Conservation (phyloP, 2,329 filamentous ascomycete species). For the Diplodia corticola region DNA sequence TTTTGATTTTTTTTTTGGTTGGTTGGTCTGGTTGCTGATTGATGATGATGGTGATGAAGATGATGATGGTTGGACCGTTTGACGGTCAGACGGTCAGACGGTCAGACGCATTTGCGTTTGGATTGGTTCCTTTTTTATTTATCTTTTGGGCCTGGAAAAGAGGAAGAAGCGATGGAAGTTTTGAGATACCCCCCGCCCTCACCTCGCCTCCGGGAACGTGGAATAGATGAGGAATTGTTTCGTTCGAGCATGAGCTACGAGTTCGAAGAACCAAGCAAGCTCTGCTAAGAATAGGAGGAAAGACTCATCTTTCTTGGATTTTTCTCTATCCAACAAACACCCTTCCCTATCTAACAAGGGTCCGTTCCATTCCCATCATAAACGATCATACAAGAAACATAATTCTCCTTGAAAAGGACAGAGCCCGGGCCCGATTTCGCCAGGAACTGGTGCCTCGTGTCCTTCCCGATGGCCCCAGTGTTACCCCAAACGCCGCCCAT, state of each 20-base stretch:
- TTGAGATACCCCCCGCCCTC: not conserved
- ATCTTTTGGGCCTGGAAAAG: no score
- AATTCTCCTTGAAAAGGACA: not conserved
- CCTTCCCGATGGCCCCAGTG: not conserved
- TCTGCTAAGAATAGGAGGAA: not conserved
- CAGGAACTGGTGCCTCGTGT: not conserved
- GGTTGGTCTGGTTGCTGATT: no score
- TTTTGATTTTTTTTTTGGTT: not conserved
- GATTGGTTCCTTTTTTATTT: not conserved
- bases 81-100: no score
- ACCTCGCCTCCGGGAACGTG: not conserved
- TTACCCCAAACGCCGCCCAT: not conserved
- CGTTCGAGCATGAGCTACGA: not conserved
- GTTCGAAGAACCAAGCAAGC: not conserved
- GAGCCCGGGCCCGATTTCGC: not conserved
- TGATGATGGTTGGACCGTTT: no score
- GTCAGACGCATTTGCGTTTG: constrained; percentile 29
- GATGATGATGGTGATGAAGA: constrained; percentile 33
- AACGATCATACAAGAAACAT: not conserved
- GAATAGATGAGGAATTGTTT: not conserved
- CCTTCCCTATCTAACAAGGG: not conserved
- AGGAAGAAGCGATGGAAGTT: not conserved
- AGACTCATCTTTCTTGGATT: not conserved
- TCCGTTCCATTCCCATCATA: not conserved
- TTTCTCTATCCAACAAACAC: not conserved